phyloP scores from a whole-genome alignment of 768 basidiomycete species.

The Naganishia kalamii region DNA sequence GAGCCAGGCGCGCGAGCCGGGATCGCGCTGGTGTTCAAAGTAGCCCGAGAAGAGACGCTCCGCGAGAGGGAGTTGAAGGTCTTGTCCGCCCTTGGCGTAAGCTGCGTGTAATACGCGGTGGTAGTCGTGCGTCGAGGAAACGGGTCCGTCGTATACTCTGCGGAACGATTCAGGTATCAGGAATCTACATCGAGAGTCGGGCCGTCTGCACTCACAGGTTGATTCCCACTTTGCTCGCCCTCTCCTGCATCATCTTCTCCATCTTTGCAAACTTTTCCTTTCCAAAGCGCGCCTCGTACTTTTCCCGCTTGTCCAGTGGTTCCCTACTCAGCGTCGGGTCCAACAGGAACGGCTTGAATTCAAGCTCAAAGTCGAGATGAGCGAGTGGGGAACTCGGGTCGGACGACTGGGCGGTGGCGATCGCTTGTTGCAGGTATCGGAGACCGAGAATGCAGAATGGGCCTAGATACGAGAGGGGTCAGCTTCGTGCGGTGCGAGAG shows the following conservation, averaged over 20 bases:
- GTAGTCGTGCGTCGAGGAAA: constrained; percentile 62
- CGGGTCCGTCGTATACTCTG: constrained; percentile 58
- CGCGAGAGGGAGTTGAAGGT: constrained; percentile 57
- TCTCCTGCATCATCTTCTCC: constrained; percentile 52
- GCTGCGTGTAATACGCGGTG: constrained; percentile 70
- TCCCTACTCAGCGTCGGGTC: constrained; percentile 47
- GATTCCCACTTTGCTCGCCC: constrained; percentile 57
- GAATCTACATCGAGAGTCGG: neutral
- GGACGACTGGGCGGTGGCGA: constrained; percentile 25
- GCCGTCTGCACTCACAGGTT: constrained; percentile 52
- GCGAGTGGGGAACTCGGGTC: constrained; percentile 40
- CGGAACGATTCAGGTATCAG: constrained; percentile 17
- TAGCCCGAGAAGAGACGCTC: constrained; percentile 61
- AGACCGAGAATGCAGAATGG: constrained; percentile 35
- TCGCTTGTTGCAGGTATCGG: constrained; percentile 25
- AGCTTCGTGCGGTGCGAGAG: neutral
- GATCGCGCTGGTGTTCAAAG: constrained; percentile 61
- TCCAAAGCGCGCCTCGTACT: constrained; percentile 51
- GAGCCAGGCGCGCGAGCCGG: constrained; percentile 58
- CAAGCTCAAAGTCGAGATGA: constrained; percentile 47
- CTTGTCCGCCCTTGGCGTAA: constrained; percentile 58
- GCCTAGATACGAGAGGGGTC: constrained; percentile 2
- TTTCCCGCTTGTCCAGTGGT: constrained; percentile 27
- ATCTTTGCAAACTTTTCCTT: constrained; percentile 50
- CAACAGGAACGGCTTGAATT: constrained; percentile 53